Evolutionary conservation across 2,329 filamentous ascomycete species (phyloP).

Genomic region (Elsinoe ampelina): DNA sequence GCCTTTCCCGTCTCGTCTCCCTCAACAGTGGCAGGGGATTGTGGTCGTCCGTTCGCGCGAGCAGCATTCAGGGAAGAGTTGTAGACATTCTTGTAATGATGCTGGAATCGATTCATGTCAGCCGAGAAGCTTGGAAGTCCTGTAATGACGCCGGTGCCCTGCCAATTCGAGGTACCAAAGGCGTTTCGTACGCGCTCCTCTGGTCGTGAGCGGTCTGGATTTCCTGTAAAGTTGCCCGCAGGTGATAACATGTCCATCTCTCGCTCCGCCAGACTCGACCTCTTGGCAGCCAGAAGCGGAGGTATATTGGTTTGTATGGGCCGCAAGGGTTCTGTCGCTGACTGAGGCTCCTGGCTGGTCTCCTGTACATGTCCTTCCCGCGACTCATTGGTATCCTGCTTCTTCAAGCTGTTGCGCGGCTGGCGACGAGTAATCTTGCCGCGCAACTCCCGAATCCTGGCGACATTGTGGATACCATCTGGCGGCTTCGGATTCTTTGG

Average conservation of each 20-base stretch:
- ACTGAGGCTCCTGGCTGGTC: neutral
- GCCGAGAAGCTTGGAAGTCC: conserved; percentile 44
- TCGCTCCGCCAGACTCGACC: neutral
- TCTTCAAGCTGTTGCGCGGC: conserved; percentile 44
- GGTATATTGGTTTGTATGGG: neutral
- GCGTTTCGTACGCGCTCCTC: neutral
- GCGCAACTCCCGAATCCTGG: conserved; percentile 74
- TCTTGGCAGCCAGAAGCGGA: neutral
- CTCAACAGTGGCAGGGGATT: conserved; percentile 34
- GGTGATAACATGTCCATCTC: conserved; percentile 5
- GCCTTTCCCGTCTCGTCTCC: conserved; percentile 72
- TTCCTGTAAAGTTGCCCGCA: neutral
- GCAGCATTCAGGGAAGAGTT: neutral
- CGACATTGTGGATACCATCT: conserved; percentile 83
- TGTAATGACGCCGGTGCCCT: conserved; percentile 69
- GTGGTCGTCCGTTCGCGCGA: neutral
- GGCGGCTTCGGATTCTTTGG: conserved; percentile 81
- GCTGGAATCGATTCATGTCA: conserved; percentile 9
- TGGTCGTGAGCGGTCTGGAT: neutral
- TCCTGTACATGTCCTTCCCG: neutral
- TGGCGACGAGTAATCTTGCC: conserved; percentile 81
- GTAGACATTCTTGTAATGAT: neutral
- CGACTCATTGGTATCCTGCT: conserved; percentile 2
- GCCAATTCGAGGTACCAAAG: conserved; percentile 47
- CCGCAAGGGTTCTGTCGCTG: neutral